A percentile compares a stretch with the other conserved stretches of the same genome.
phyloP scores from a whole-genome alignment of 2,329 filamentous ascomycete genomes.

The Aspergillus texensis region DNA sequence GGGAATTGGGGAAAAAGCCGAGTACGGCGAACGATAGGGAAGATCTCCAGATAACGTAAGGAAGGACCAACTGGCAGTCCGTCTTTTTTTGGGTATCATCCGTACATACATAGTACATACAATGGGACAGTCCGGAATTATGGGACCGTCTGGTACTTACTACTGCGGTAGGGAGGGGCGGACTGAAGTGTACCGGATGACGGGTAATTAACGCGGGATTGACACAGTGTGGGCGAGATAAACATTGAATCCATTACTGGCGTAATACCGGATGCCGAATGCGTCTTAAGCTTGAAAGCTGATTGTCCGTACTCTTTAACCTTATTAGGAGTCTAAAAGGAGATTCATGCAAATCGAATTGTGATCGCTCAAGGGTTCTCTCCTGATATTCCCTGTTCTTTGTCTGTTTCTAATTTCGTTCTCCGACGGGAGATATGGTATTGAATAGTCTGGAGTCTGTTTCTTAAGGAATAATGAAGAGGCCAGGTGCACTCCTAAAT shows the following conservation, averaged over 20 bases:
- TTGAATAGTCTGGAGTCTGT: background rate
- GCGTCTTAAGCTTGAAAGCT: slow-evolving; percentile 1
- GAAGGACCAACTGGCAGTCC: slow-evolving; percentile 18
- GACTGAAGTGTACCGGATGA: background rate
- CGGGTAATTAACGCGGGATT: slow-evolving; percentile 3
- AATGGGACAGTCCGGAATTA: background rate
- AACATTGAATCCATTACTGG: slow-evolving; percentile 4
- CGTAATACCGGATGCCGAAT: slow-evolving; percentile 6
- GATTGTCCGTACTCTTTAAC: slow-evolving; percentile 2
- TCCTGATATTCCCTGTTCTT: background rate
- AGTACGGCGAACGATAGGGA: slow-evolving; percentile 22
- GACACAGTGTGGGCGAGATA: background rate
- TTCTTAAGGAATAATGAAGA: background rate
- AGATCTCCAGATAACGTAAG: slow-evolving; percentile 28
- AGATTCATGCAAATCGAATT: background rate
- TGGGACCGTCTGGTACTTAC: background rate
- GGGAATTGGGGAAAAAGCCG: slow-evolving; percentile 10
- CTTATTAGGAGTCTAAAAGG: slow-evolving; percentile 2
- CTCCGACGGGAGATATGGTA: background rate
- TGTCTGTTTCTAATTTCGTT: background rate
- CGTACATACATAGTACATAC: background rate
- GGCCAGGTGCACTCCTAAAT: background rate
- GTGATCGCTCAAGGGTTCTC: background rate
- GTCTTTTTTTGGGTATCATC: background rate
- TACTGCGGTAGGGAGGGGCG: background rate